A percentile compares a stretch with the other conserved stretches of the same genome.
Evolutionary conservation across 148 eudicot genomes (phyloP).

Genomic region (Rhododendron mucronatum): DNA sequence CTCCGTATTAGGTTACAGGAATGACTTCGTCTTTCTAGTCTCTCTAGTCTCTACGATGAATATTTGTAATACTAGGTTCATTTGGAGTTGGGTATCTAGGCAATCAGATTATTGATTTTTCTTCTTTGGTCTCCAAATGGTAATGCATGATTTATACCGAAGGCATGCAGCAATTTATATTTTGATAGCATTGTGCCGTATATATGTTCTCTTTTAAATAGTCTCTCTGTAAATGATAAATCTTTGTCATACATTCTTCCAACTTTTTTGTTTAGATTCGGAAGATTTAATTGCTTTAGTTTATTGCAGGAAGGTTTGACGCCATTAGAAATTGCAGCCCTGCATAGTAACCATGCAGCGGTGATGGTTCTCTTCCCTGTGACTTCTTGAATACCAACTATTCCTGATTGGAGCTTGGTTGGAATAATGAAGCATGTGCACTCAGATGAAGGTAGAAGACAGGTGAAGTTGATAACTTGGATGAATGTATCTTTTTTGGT

Average conservation of each 20-base stretch:
- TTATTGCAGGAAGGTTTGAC: conserved; percentile 17
- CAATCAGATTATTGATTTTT: too few relatives aligned
- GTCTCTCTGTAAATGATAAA: neutral
- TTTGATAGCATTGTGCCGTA: neutral
- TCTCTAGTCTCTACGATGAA: neutral
- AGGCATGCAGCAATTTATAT: neutral
- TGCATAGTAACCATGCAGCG: neutral
- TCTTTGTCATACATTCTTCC: neutral
- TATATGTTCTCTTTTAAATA: neutral
- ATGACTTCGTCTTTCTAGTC: too few relatives aligned
- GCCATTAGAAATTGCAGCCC: conserved; percentile 25
- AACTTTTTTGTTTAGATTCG: neutral
- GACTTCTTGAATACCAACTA: conserved; percentile 12
- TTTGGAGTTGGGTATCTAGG: too few relatives aligned
- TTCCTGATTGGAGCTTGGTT: conserved; percentile 23
- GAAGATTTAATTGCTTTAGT: neutral
- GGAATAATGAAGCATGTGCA: conserved; percentile 14
- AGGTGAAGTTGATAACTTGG: conserved; percentile 3
- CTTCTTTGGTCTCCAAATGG: neutral
- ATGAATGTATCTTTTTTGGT: neutral
- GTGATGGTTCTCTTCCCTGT: conserved; percentile 20
- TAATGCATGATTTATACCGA: neutral
- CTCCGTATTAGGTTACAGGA: too few relatives aligned
- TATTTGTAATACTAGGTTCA: too few relatives aligned
- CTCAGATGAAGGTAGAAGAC: conserved; percentile 2